A percentile compares a stretch with the other conserved stretches of the same genome.
Conservation (phyloP, 2,329 filamentous ascomycete genomes). For the Cercospora berteroae region DNA sequence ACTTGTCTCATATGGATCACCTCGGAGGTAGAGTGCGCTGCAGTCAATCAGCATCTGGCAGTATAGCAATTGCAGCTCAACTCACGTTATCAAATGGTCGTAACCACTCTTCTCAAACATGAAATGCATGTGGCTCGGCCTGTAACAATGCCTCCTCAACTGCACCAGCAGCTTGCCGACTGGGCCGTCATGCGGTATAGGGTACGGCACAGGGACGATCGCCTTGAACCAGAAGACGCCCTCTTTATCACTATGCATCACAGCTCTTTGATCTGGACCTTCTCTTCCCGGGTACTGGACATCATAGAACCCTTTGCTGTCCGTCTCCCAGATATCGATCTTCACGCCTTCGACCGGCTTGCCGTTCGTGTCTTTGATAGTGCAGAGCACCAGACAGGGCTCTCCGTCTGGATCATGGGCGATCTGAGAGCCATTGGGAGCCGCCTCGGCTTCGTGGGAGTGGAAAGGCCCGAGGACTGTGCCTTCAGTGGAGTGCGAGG, state of each 20-base stretch:
- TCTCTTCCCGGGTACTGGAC: constrained; percentile 68
- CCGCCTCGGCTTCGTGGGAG: constrained; percentile 68
- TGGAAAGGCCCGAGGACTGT: constrained; percentile 82
- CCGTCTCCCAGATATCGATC: constrained; percentile 83
- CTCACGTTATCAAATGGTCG: constrained; percentile 79
- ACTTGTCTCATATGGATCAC: constrained; percentile 76
- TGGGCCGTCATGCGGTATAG: constrained; percentile 79
- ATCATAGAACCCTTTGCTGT: constrained; percentile 76
- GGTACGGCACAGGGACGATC: constrained; percentile 80
- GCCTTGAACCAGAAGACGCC: constrained; percentile 83
- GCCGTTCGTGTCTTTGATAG: constrained; percentile 63
- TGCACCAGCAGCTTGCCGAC: constrained; percentile 68
- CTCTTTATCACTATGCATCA: constrained; percentile 66
- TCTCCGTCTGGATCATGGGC: constrained; percentile 67
- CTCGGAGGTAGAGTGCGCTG: constrained; percentile 70
- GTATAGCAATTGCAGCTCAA: constrained; percentile 28
- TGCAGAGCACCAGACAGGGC: constrained; percentile 71
- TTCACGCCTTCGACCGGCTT: constrained; percentile 64
- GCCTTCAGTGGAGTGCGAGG: constrained; percentile 66
- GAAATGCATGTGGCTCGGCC: constrained; percentile 80
- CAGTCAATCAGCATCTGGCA: background rate
- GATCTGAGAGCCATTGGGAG: constrained; percentile 60
- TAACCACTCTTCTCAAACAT: constrained; percentile 81
- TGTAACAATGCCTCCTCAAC: constrained; percentile 71
- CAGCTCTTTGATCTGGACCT: constrained; percentile 68